Conservation (phyloP, 441 rosid genomes). For the Theobroma grandiflorum region DNA sequence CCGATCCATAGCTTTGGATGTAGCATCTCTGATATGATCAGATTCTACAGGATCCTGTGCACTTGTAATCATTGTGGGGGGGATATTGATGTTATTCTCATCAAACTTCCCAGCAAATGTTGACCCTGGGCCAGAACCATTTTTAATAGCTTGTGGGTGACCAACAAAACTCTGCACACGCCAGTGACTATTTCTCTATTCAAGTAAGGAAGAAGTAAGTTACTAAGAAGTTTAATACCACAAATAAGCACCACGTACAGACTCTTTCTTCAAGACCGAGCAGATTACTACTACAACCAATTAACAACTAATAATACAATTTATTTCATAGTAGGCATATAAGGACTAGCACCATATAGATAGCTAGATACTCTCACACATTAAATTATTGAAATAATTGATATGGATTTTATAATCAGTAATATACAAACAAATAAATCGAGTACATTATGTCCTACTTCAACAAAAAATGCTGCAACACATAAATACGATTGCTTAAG, state of each 20-base stretch:
- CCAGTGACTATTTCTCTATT: conserved; percentile 97
- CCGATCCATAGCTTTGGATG: conserved; percentile 52
- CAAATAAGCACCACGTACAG: conserved; percentile 12
- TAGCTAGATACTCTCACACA: background rate
- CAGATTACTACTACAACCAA: background rate
- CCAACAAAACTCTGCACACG: conserved; percentile 70
- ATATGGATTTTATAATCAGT: background rate
- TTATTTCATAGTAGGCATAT: background rate
- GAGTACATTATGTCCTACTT: background rate
- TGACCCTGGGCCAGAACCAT: conserved; percentile 72
- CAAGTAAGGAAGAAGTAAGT: conserved; percentile 28
- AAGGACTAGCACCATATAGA: conserved; percentile 9
- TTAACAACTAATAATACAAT: background rate
- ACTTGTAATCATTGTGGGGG: conserved; percentile 52
- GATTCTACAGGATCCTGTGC: conserved; percentile 59
- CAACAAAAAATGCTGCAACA: background rate
- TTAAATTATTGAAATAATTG: background rate
- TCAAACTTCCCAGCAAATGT: conserved; percentile 70
- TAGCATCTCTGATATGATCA: conserved; percentile 54
- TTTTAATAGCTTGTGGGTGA: conserved; percentile 66
- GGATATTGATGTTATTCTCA: conserved; percentile 52
- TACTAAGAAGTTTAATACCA: conserved; percentile 16
- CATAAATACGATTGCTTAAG: background rate
- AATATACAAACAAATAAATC: background rate
- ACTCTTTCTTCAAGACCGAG: background rate